Conservation (phyloP, 257 asterid genomes). For the Solanum verrucosum region DNA sequence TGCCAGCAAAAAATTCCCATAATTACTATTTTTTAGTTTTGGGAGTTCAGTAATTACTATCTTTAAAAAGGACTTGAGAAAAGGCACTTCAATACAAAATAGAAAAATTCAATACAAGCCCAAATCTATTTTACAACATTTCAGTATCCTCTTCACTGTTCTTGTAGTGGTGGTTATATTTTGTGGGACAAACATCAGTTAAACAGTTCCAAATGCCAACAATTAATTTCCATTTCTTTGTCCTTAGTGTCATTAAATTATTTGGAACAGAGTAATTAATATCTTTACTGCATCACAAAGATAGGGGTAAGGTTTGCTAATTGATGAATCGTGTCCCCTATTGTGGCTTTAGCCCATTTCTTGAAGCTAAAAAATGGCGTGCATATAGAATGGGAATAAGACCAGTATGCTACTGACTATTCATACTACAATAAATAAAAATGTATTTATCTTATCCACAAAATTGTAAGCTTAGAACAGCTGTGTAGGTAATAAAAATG, state of each 20-base stretch:
- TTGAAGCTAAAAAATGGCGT: not conserved
- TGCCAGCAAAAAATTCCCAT: not conserved
- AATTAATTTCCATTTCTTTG: not conserved
- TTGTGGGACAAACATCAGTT: not conserved
- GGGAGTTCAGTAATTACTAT: not conserved
- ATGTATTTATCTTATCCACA: not conserved
- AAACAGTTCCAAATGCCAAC: not conserved
- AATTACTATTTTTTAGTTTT: not conserved
- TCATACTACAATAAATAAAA: not conserved
- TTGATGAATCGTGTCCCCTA: not conserved
- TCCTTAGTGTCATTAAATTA: not conserved
- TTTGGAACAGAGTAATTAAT: not conserved
- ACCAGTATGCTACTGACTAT: not conserved
- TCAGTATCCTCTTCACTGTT: not conserved
- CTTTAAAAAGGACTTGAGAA: not conserved
- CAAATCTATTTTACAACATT: not conserved
- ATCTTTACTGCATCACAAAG: not conserved
- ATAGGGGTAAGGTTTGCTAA: not conserved
- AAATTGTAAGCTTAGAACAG: not conserved
- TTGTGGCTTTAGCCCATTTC: not conserved
- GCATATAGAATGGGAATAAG: not conserved
- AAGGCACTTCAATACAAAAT: not conserved
- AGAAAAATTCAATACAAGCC: not conserved
- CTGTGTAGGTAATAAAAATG: not conserved
- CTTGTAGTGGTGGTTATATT: not conserved